These are phyloP conservation scores for Termitomyces bulborhizus DNA, from an alignment of 768 basidiomycete genomes.

Conservation along the genomic window DNA sequence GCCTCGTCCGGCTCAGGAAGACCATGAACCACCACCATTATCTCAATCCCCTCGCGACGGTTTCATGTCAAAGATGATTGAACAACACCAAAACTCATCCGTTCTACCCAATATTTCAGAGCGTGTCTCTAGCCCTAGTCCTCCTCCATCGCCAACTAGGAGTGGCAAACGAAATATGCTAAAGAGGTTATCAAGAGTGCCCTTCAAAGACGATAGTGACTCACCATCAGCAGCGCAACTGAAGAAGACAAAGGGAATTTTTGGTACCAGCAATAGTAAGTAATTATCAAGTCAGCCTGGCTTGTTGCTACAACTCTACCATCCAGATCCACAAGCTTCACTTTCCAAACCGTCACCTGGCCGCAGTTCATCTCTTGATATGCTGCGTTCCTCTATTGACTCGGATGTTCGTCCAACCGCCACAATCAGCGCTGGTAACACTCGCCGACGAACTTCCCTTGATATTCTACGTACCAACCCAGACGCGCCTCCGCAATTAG, in stretches of 20 bases:
- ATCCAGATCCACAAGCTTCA: conserved; percentile 27
- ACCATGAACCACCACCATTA: conserved; percentile 15
- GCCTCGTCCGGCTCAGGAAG: conserved; percentile 25
- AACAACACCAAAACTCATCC: conserved; percentile 59
- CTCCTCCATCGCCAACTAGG: conserved; percentile 48
- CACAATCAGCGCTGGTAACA: conserved; percentile 12
- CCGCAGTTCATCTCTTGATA: conserved; percentile 28
- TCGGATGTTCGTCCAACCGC: not conserved
- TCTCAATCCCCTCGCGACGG: conserved; percentile 23
- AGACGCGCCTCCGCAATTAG: conserved; percentile 7
- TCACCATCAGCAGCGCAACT: conserved; percentile 32
- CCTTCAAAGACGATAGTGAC: conserved; percentile 35
- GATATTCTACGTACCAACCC: conserved; percentile 28
- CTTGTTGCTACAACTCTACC: not conserved
- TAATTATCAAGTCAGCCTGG: not conserved
- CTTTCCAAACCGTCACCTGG: conserved; percentile 17
- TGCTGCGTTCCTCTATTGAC: conserved; percentile 19
- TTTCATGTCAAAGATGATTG: conserved; percentile 45
- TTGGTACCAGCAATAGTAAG: conserved; percentile 31
- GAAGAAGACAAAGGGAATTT: conserved; percentile 48
- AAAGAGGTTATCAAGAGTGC: conserved; percentile 43
- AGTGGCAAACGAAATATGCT: conserved; percentile 42
- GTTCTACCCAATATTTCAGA: conserved; percentile 40
- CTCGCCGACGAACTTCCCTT: conserved; percentile 29
- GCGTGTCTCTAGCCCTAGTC: conserved; percentile 24